phyloP scores from a whole-genome alignment of 768 basidiomycete genomes.

The Omphalotus guepiniiformis region DNA sequence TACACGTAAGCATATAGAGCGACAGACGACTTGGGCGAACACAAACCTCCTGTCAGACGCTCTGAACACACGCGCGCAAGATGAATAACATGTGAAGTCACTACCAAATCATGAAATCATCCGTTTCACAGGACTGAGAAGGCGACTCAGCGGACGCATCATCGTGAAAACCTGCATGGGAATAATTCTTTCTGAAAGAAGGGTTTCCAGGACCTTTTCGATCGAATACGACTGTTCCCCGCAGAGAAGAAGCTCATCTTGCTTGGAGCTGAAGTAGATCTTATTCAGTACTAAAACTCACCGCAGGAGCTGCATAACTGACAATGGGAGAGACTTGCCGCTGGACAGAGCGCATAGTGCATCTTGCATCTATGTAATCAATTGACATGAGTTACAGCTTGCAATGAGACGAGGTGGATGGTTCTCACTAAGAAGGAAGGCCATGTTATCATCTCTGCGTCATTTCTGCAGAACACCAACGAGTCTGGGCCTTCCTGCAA shows the following conservation, averaged over 20 bases:
- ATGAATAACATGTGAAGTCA: background rate
- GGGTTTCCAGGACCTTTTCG: background rate
- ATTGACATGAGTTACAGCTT: background rate
- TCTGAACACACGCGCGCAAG: background rate
- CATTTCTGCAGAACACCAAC: background rate
- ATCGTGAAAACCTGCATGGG: background rate
- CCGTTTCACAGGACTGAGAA: background rate
- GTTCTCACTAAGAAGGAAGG: no score
- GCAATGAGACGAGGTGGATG: background rate
- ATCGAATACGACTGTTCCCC: no score
- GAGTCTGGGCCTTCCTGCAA: background rate
- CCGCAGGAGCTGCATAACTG: background rate
- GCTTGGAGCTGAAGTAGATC: background rate
- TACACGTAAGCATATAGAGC: background rate
- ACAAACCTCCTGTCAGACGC: conserved; percentile 2
- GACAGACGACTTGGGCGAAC: no score
- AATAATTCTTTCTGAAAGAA: background rate
- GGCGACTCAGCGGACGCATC: background rate
- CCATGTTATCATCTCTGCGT: conserved; percentile 4
- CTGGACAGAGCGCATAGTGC: background rate
- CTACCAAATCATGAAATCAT: background rate
- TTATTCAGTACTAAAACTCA: background rate
- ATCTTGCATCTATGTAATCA: background rate
- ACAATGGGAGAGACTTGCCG: background rate
- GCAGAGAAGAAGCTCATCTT: background rate